phyloP scores from a whole-genome alignment of 129 eudicot species.

The Smallanthus sonchifolius region DNA sequence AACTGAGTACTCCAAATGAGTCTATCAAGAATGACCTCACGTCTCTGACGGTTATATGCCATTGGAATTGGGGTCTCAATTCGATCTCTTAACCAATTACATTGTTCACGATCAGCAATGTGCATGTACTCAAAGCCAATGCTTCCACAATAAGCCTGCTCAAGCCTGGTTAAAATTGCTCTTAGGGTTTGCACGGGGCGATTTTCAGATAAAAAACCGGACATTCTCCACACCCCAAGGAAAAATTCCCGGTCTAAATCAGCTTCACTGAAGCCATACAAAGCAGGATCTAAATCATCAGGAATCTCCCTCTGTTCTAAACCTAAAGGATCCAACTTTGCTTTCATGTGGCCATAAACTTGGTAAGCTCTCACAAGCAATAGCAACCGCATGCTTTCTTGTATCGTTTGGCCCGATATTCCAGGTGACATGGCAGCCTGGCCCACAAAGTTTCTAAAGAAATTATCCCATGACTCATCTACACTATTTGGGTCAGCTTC shows the following conservation, averaged over 20 bases:
- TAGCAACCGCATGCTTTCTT: slow-evolving; percentile 88
- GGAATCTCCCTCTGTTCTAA: slow-evolving; percentile 67
- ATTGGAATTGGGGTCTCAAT: slow-evolving; percentile 83
- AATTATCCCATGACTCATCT: slow-evolving; percentile 96
- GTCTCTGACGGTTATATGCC: slow-evolving; percentile 69
- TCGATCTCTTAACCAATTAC: slow-evolving; percentile 88
- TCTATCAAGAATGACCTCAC: slow-evolving; percentile 86
- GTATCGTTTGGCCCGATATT: slow-evolving; percentile 92
- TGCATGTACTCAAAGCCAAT: slow-evolving; percentile 97
- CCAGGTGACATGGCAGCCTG: slow-evolving; percentile 86
- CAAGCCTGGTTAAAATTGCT: slow-evolving; percentile 73
- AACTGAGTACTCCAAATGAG: slow-evolving; percentile 93
- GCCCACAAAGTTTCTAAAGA: slow-evolving; percentile 85
- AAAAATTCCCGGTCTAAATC: slow-evolving; percentile 93
- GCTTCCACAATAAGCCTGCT: slow-evolving; percentile 91
- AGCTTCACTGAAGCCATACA: slow-evolving; percentile 73
- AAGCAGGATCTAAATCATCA: slow-evolving; percentile 71
- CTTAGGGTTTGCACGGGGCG: slow-evolving; percentile 90
- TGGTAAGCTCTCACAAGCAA: slow-evolving; percentile 93
- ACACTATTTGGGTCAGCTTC: slow-evolving; percentile 91
- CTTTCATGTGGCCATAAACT: slow-evolving; percentile 90
- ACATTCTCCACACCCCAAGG: slow-evolving; percentile 82
- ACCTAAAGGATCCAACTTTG: slow-evolving; percentile 78
- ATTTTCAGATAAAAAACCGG: slow-evolving; percentile 91
- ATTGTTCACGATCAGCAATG: slow-evolving; percentile 72